Base-by-base conservation (phyloP, 2,329 filamentous ascomycete genomes). In the Bertia moriformis region DNA sequence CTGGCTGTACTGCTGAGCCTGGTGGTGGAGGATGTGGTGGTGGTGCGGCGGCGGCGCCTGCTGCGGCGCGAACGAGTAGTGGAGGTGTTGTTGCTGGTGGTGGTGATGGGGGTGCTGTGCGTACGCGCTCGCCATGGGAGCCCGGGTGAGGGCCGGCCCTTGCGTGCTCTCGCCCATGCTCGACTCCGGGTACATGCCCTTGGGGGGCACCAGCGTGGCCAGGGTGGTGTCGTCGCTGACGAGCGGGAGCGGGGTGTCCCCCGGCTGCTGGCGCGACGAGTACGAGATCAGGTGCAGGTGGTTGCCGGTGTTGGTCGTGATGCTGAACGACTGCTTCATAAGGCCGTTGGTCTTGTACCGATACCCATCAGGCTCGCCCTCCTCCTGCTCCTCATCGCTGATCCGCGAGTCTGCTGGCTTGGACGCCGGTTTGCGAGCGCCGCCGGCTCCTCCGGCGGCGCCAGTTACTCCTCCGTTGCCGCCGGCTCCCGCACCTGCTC, bases 251-350 rank as follows among this genome's bases (percentile, higher is more conserved):
- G 7, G 22, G n/a, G 22, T 7, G 7, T 27, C 22, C 7, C 22
- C 22, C 7, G 22, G 22, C 22, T 27, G 22, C 7, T 27, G 22
- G 22, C 22, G 22, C 15, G 78, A 76, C 54, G 78, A 84, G 58
- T 85, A 85, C 63, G 78, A 83, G 61, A 85, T 85, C 36, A 85
- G 66, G 57, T 85, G 80, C 3, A 85, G 67, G 52, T 84, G 80
- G 49, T 83, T 78, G 41, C 77, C 4, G 32, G 65, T 71, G 5
- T 74, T 78, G 4, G 80, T 84, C 15, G 79, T 84, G 58, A 85
- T 84, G 56, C 79, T 84, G 66, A 85, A 85, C 0, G 79, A 84
- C 55, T 85, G 80, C 62, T 85, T 85, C 78, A 84, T 83, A 38
- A 85, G 62, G 4, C 80, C 80, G 49, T 85, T 79, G 3, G 73